Evolutionary conservation across 2,329 filamentous ascomycete genomes (phyloP).

Genomic region (Aspergillus tanneri): DNA sequence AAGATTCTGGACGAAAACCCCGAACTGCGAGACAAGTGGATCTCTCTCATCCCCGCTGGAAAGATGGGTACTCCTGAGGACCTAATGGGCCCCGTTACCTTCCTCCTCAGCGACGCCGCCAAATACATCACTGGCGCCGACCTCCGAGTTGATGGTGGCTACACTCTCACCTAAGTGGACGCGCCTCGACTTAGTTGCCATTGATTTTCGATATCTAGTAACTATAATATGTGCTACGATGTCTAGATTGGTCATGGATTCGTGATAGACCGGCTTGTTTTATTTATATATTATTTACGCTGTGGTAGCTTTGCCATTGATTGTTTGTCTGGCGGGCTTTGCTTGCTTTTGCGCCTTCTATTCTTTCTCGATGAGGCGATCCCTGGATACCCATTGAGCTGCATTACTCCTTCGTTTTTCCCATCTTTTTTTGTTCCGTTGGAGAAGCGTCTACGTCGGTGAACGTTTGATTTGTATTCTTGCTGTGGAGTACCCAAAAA

Average conservation of each 20-base stretch:
- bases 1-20: slow-evolving; percentile 95
- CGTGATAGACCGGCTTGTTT: slow-evolving; percentile 16
- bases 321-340: no score
- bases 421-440: slow-evolving; percentile 1
- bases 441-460: slow-evolving; percentile 5
- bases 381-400: slow-evolving; percentile 5
- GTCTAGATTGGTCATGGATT: slow-evolving; percentile 8
- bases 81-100: slow-evolving; percentile 88
- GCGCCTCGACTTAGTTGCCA: not conserved
- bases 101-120: slow-evolving; percentile 76
- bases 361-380: slow-evolving; percentile 4
- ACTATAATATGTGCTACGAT: slow-evolving; percentile 11
- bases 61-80: slow-evolving; percentile 93
- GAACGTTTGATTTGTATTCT: slow-evolving; percentile 3
- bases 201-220: slow-evolving; percentile 1
- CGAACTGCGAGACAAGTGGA: slow-evolving; percentile 87
- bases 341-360: slow-evolving; percentile 1
- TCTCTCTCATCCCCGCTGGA: slow-evolving; percentile 82
- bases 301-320: no score
- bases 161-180: slow-evolving; percentile 66
- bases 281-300: no score
- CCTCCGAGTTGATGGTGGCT: slow-evolving; percentile 82
- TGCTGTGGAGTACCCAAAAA: slow-evolving; percentile 9
- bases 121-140: slow-evolving; percentile 74
- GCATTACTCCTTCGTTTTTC: slow-evolving; percentile 13